A percentile compares a stretch with the other conserved stretches of the same genome.
phyloP scores from a whole-genome alignment of 2,329 filamentous ascomycete species.

The Alternaria arborescens region DNA sequence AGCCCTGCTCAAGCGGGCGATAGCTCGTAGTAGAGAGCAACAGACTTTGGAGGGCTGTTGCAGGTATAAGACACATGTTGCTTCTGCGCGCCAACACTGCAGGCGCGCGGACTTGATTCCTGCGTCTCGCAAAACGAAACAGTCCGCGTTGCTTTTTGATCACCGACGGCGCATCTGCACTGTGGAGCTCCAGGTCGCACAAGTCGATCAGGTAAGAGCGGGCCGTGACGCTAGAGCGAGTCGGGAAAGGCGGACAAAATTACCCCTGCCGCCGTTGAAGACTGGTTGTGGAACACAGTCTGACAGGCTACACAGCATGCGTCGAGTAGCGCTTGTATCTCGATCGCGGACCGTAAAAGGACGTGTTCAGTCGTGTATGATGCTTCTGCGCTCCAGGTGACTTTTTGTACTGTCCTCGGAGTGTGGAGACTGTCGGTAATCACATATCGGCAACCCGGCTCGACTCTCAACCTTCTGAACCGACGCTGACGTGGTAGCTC shows the following conservation, averaged over 20 bases:
- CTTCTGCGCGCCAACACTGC: constrained; percentile 8
- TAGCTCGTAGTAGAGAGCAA: background rate
- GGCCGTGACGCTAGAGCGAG: constrained; percentile 38
- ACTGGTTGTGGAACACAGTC: constrained; percentile 33
- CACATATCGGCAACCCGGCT: constrained; percentile 9
- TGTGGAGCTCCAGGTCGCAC: constrained; percentile 28
- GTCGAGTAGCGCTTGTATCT: constrained; percentile 32
- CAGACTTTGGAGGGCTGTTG: constrained; percentile 4
- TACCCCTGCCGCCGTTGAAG: constrained; percentile 40
- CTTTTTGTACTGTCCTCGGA: constrained; percentile 15
- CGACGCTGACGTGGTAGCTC: constrained; percentile 10
- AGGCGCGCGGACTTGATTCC: constrained; percentile 6
- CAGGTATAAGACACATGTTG: constrained; percentile 3
- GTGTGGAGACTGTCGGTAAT: constrained; percentile 21
- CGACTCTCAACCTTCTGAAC: constrained; percentile 1
- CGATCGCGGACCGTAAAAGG: constrained; percentile 20
- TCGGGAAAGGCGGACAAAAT: constrained; percentile 21
- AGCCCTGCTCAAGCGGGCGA: constrained; percentile 3
- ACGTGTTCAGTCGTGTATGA: constrained; percentile 27
- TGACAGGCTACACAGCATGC: constrained; percentile 43
- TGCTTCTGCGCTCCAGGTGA: constrained; percentile 20
- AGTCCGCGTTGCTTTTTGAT: constrained; percentile 23
- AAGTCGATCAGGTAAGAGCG: constrained; percentile 37
- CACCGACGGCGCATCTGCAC: constrained; percentile 20
- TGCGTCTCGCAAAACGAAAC: constrained; percentile 18